Conservation (phyloP, 2,329 filamentous ascomycete species). For the Fusarium udum region DNA sequence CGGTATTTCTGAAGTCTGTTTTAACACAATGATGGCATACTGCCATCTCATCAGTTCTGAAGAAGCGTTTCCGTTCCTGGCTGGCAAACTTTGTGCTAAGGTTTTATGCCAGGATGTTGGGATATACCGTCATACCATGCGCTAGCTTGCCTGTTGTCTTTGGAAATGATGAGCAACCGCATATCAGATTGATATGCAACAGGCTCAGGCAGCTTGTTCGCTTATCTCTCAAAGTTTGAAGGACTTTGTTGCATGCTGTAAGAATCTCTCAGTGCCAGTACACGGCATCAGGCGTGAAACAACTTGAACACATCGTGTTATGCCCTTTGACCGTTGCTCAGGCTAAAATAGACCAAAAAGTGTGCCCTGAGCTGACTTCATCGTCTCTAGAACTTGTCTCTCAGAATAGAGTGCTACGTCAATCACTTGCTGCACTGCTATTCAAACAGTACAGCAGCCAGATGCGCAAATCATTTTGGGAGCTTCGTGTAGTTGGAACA, state of each 20-base stretch:
- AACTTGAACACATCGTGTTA: background rate
- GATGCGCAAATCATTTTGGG: slow-evolving; percentile 1
- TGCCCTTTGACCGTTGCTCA: background rate
- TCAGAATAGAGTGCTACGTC: background rate
- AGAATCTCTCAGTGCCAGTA: background rate
- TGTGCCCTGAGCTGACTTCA: background rate
- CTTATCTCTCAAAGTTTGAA: slow-evolving; percentile 16
- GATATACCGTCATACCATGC: slow-evolving; percentile 23
- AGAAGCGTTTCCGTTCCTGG: background rate
- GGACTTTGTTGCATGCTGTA: background rate
- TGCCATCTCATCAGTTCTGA: background rate
- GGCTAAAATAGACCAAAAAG: background rate
- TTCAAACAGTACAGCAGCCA: background rate
- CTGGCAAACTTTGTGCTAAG: background rate
- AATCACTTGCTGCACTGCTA: background rate
- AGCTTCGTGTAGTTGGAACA: slow-evolving; percentile 10
- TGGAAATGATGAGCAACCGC: background rate
- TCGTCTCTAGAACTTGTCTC: background rate
- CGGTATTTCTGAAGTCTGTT: slow-evolving; percentile 1
- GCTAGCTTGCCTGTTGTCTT: background rate
- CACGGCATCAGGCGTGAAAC: background rate
- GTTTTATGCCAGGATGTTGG: slow-evolving; percentile 4
- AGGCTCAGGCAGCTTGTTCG: slow-evolving; percentile 9
- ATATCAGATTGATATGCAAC: slow-evolving; percentile 1
- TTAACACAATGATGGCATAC: background rate